These are phyloP conservation scores for Penicillium diatomitis DNA, from an alignment of 495 filamentous ascomycete genomes.

Conservation along the genomic window DNA sequence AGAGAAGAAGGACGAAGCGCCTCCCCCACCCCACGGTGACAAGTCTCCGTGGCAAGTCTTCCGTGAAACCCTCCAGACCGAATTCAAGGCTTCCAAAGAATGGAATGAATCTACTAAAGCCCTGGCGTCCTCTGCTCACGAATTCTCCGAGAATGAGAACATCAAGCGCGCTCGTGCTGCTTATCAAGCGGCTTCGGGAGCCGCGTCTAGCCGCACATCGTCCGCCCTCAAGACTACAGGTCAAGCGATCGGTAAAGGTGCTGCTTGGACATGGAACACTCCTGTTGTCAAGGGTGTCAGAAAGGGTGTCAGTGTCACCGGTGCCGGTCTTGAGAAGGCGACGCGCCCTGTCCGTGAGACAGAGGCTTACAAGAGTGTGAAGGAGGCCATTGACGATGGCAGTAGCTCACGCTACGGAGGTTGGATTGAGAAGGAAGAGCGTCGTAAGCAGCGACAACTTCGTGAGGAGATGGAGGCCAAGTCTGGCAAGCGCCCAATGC, in stretches of 20 bases:
- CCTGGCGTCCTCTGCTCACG: slow-evolving; percentile 73
- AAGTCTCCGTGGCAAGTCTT: slow-evolving; percentile 99
- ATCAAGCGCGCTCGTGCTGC: slow-evolving; percentile 77
- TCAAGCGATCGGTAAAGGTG: slow-evolving; percentile 75
- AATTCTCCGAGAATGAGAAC: slow-evolving; percentile 92
- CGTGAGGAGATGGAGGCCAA: slow-evolving; percentile 58
- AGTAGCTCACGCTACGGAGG: slow-evolving; percentile 93
- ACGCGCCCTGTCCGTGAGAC: slow-evolving; percentile 90
- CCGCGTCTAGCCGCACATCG: slow-evolving; percentile 60
- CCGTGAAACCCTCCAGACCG: slow-evolving; percentile 81
- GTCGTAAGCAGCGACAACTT: slow-evolving; percentile 62
- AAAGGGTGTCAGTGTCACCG: slow-evolving; percentile 73
- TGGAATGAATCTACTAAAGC: slow-evolving; percentile 99
- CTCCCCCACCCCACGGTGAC: slow-evolving; percentile 87
- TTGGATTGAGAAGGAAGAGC: slow-evolving; percentile 92
- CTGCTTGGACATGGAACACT: slow-evolving; percentile 96
- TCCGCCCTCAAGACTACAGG: slow-evolving; percentile 78
- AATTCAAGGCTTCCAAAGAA: slow-evolving; percentile 96
- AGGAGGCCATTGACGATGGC: slow-evolving; percentile 93
- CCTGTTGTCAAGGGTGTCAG: slow-evolving; percentile 85
- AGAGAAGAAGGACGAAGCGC: slow-evolving; percentile 53
- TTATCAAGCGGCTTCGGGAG: slow-evolving; percentile 74
- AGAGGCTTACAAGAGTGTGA: slow-evolving; percentile 87
- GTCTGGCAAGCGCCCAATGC: slow-evolving; percentile 34
- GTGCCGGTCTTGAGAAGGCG: slow-evolving; percentile 81